A percentile compares a stretch with the other conserved stretches of the same genome.
Evolutionary conservation across 371 early-diverging fungal species (phyloP).

Genomic region (Rhizopus delemar): DNA sequence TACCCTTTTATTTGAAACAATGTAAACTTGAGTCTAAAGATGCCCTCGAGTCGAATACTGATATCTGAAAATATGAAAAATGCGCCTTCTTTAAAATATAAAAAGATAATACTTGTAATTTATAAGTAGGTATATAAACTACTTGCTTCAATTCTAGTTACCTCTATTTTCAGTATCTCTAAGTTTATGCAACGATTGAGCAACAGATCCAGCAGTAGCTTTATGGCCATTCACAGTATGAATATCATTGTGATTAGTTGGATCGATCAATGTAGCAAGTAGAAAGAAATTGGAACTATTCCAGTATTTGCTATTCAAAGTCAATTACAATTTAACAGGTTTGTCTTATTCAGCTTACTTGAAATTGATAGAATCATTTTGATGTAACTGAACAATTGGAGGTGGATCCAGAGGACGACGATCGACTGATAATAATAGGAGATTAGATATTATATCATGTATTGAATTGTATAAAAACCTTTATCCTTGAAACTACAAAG

Average conservation of each 20-base stretch:
- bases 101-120: background rate
- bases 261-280: conserved; percentile 37
- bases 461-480: conserved; percentile 27
- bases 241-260: conserved; percentile 30
- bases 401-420: conserved; percentile 57
- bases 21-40: conserved; percentile 85
- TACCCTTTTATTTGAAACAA: conserved; percentile 84
- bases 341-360: conserved; percentile 18
- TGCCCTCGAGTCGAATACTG: conserved; percentile 87
- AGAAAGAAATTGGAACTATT: conserved; percentile 45
- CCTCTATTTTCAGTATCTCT: conserved; percentile 46
- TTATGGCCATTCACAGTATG: conserved; percentile 33
- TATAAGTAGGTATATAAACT: background rate
- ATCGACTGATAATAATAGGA: conserved; percentile 31
- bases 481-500: conserved; percentile 60
- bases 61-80: conserved; percentile 96
- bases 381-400: conserved; percentile 45
- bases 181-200: conserved; percentile 49
- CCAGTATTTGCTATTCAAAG: conserved; percentile 24
- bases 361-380: conserved; percentile 16
- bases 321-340: background rate
- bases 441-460: conserved; percentile 10
- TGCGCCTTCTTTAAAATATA: conserved; percentile 67
- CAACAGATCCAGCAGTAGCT: conserved; percentile 50
- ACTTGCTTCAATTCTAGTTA: conserved; percentile 12